These are phyloP conservation scores for Mucuna pruriens DNA, from an alignment of 306 rosid species.

Conservation along the genomic window DNA sequence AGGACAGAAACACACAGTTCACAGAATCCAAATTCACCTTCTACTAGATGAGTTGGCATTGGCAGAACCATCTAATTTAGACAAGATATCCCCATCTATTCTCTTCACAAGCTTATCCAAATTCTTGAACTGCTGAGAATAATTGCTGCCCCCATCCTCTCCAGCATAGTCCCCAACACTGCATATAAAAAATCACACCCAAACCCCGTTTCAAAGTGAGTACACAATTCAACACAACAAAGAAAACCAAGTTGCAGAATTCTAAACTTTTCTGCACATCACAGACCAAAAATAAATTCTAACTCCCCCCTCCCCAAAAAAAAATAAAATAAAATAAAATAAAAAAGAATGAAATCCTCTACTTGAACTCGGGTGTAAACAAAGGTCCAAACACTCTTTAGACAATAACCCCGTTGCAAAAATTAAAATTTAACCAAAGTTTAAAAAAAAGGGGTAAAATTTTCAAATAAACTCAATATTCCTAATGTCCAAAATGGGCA, in stretches of 20 bases:
- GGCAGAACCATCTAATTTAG: conserved; percentile 62
- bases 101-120: conserved; percentile 68
- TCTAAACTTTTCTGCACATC: no score
- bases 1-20: not conserved
- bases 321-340: no score
- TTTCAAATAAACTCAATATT: not conserved
- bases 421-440: no score
- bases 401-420: no score
- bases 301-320: no score
- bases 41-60: conserved; percentile 49
- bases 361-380: no score
- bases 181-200: conserved; percentile 13
- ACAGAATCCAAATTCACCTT: conserved; percentile 51
- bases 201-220: conserved; percentile 10
- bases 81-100: conserved; percentile 55
- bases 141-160: conserved; percentile 64
- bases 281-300: no score
- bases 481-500: not conserved
- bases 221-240: conserved; percentile 16
- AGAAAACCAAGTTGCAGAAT: conserved; percentile 10
- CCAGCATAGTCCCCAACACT: conserved; percentile 73
- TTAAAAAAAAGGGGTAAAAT: not conserved
- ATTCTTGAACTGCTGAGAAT: conserved; percentile 70
- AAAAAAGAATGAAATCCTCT: no score
- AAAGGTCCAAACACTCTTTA: no score